phyloP scores from a whole-genome alignment of 2,329 filamentous ascomycete genomes.

The Neocatenulostroma microsporum region DNA sequence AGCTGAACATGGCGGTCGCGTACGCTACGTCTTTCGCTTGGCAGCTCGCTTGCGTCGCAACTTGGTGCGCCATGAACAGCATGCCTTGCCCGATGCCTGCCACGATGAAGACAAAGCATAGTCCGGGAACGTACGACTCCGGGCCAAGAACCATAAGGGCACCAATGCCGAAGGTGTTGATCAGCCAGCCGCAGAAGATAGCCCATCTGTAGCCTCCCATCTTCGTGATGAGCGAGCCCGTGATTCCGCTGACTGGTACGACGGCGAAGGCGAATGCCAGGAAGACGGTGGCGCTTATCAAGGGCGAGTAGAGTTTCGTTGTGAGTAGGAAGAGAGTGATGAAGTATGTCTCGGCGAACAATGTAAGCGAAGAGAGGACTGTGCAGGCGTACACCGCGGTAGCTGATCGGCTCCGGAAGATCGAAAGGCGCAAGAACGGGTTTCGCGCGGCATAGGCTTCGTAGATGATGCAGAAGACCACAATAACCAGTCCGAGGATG shows the following conservation, averaged over 20 bases:
- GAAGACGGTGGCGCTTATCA: conserved; percentile 33
- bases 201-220: conserved; percentile 24
- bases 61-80: conserved; percentile 35
- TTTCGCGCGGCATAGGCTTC: conserved; percentile 18
- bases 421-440: conserved; percentile 24
- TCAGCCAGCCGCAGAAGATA: conserved; percentile 20
- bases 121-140: conserved; percentile 31
- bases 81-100: conserved; percentile 38
- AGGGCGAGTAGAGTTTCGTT: conserved; percentile 33
- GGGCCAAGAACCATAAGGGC: conserved; percentile 35
- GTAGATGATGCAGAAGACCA: conserved; percentile 20
- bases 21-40: conserved; percentile 28
- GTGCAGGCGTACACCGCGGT: conserved; percentile 25
- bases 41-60: conserved; percentile 36
- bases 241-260: conserved; percentile 18
- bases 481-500: conserved; percentile 25
- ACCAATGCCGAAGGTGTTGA: conserved; percentile 38
- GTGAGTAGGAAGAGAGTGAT: conserved; percentile 37
- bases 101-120: conserved; percentile 39
- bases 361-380: conserved; percentile 25
- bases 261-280: conserved; percentile 30
- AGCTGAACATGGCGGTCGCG: conserved; percentile 38
- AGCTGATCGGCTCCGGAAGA: conserved; percentile 26
- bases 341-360: conserved; percentile 33
- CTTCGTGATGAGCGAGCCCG: conserved; percentile 25